phyloP scores from a whole-genome alignment of 2,329 filamentous ascomycete genomes.

The Colletotrichum shisoi region DNA sequence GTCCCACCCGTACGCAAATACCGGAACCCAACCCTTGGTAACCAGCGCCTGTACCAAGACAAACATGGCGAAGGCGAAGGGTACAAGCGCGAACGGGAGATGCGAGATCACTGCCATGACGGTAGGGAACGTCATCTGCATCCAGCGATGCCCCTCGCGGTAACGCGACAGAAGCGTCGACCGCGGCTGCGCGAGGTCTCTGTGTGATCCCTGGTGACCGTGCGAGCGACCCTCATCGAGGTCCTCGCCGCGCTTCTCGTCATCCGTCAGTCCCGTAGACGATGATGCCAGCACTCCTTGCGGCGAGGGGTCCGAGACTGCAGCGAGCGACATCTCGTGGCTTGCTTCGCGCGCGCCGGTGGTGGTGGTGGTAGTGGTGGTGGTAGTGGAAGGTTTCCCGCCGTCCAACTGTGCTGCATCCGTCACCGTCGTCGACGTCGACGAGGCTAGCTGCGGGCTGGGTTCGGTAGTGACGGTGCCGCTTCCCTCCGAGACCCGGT shows the following conservation, averaged over 20 bases:
- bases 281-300: background rate
- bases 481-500: background rate
- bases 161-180: constrained; percentile 63
- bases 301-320: background rate
- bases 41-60: constrained; percentile 76
- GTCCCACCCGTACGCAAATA: constrained; percentile 77
- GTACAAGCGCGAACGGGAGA: constrained; percentile 72
- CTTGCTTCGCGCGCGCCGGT: background rate
- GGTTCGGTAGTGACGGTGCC: background rate
- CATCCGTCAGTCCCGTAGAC: background rate
- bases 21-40: constrained; percentile 76
- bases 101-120: constrained; percentile 70
- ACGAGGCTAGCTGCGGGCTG: constrained; percentile 20
- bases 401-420: background rate
- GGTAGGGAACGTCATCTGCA: constrained; percentile 75
- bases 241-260: constrained; percentile 33
- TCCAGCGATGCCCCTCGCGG: constrained; percentile 61
- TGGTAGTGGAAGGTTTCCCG: background rate
- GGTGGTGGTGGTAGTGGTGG: no score
- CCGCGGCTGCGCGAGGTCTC: constrained; percentile 38
- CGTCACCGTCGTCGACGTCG: constrained; percentile 6
- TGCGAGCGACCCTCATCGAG: no score
- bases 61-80: constrained; percentile 78
- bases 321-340: background rate
- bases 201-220: background rate